phyloP scores from a whole-genome alignment of 169 alveolate species.

The Cryptosporidium ryanae region DNA sequence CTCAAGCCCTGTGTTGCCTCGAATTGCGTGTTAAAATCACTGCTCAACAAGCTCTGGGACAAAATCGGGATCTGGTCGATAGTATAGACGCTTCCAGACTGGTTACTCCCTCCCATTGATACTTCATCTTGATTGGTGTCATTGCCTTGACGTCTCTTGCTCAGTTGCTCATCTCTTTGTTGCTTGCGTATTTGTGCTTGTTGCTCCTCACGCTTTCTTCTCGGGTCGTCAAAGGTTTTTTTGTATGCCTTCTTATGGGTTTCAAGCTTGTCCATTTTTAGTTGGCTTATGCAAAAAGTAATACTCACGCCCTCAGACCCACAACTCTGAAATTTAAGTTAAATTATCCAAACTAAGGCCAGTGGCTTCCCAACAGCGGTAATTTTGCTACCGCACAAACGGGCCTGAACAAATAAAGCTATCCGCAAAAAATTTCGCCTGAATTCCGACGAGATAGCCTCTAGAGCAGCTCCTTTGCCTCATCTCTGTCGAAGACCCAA shows the following conservation, averaged over 20 bases:
- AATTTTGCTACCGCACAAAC: too few relatives aligned
- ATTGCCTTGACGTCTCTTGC: slow-evolving; percentile 83
- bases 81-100: slow-evolving; percentile 77
- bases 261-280: slow-evolving; percentile 64
- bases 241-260: slow-evolving; percentile 83
- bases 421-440: too few relatives aligned
- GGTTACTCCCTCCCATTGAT: slow-evolving; percentile 54
- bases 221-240: slow-evolving; percentile 89
- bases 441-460: too few relatives aligned
- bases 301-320: too few relatives aligned
- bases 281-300: too few relatives aligned
- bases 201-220: slow-evolving; percentile 90
- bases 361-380: too few relatives aligned
- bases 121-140: slow-evolving; percentile 76
- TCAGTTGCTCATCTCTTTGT: slow-evolving; percentile 87
- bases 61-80: slow-evolving; percentile 78
- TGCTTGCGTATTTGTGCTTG: slow-evolving; percentile 91
- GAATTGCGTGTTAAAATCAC: slow-evolving; percentile 84
- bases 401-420: too few relatives aligned
- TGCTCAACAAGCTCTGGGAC: slow-evolving; percentile 83
- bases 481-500: too few relatives aligned
- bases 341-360: too few relatives aligned
- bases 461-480: too few relatives aligned
- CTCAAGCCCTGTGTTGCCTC: slow-evolving; percentile 90
- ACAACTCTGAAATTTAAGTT: too few relatives aligned